Evolutionary conservation across 192 early-diverging fungal species (phyloP).

Genomic region (Coemansia reversa): DNA sequence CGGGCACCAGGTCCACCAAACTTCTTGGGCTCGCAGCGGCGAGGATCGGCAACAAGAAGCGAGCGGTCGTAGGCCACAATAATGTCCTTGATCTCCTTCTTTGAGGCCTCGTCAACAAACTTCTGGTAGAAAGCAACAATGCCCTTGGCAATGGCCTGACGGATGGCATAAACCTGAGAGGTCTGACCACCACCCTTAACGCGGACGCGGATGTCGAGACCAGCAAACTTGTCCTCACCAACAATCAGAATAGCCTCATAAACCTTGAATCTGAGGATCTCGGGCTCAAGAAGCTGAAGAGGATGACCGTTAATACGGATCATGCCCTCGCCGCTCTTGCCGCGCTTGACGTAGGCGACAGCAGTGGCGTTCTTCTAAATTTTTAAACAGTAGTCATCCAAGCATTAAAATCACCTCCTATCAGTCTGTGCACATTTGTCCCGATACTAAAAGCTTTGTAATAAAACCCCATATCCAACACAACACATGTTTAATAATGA

Average conservation of each 20-base stretch:
- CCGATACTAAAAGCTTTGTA: neutral
- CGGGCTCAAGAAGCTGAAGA: constrained; percentile 94
- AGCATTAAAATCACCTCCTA: neutral
- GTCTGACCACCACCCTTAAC: constrained; percentile 97
- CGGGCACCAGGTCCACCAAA: constrained; percentile 99
- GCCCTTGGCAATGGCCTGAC: constrained; percentile 98
- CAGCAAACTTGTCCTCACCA: constrained; percentile 94
- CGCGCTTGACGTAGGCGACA: constrained; percentile 98
- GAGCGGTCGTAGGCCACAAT: constrained; percentile 91
- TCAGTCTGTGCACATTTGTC: too few species aligned
- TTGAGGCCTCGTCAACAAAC: constrained; percentile 98
- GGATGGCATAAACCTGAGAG: constrained; percentile 97
- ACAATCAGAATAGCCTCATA: constrained; percentile 97
- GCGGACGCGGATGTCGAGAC: constrained; percentile 95
- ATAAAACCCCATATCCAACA: neutral
- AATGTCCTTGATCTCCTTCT: constrained; percentile 98
- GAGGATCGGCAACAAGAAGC: constrained; percentile 97
- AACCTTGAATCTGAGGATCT: constrained; percentile 96
- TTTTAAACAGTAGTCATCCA: neutral
- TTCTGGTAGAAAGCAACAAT: constrained; percentile 99
- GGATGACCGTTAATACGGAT: constrained; percentile 98
- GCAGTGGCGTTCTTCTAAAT: constrained; percentile 97
- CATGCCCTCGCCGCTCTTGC: constrained; percentile 69
- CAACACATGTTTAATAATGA: neutral
- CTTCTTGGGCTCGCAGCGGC: constrained; percentile 99